Evolutionary conservation across 352 stramenopile species (phyloP), one percentile per base, ranked within the genome.

Genomic region (Globisporangium echinulatum): DNA sequence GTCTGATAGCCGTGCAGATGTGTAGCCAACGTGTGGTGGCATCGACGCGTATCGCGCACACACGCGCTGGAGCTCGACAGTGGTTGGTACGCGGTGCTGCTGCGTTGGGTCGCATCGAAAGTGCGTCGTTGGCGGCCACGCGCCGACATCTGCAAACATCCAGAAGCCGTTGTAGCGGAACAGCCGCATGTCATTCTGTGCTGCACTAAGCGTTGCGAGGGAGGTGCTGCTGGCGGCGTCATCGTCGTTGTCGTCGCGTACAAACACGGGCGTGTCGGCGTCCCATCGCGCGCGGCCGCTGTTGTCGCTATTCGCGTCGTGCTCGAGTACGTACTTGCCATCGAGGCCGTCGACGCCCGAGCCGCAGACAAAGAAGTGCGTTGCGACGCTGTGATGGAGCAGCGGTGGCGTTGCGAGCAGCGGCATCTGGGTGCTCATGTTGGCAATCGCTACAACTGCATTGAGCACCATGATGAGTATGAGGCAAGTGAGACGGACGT

Each of bases 91-190:
- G n/a, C 72, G 52, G 46, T 77, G 36, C 3, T 43, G 61, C 60
- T 77, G 74, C 49, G 69, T 82, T 33, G 79, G 79, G 33, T 89
- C 77, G 52, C 79, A 89, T 25, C 77, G 77, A 61, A 85, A 89
- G 46, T 78, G 64, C 19, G 79, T 85, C 58, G 63, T 66, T 0
- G 77, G 79, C 7, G 79, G 77, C 79, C 79, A 87, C 10, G 58
- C 47, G 14, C 69, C 73, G 4, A 87, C 62, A 60, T 89, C 74
- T 0, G 74, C 75, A 44, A 90, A 70, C 71, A 87, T 74, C 79
- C 77, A 90, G 58, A 87, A 87, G 38, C 77, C 77, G 15, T 80
- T 71, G 68, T 85, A 71, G 39, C 79, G 70, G 49, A 83, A 82
- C 15, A 90, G 60, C 0, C 75, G 77, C 52, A 84, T 84, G 52